Conservation (phyloP, 2,329 filamentous ascomycete genomes). For the Ophiocordyceps robertsii region DNA sequence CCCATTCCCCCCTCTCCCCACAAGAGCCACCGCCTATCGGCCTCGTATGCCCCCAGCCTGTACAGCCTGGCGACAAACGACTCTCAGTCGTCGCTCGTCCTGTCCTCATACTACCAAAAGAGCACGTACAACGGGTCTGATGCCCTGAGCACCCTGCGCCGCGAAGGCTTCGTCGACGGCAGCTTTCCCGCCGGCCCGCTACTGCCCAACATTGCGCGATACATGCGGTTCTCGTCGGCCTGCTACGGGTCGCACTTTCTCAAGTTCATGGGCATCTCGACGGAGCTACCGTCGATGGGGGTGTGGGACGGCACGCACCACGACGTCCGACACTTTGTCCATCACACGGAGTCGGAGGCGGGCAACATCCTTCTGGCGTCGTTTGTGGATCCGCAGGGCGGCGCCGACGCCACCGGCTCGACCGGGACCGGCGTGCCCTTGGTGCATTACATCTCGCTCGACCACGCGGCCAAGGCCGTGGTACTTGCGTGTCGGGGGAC, state of each 20-base stretch:
- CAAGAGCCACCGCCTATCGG: slow-evolving; percentile 10
- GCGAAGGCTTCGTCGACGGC: slow-evolving; percentile 40
- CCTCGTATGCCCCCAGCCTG: slow-evolving; percentile 35
- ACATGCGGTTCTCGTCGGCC: slow-evolving; percentile 54
- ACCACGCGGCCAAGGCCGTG: slow-evolving; percentile 58
- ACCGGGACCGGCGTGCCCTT: slow-evolving; percentile 55
- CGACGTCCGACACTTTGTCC: slow-evolving; percentile 49
- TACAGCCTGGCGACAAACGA: slow-evolving; percentile 46
- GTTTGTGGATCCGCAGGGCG: slow-evolving; percentile 56
- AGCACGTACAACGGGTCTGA: slow-evolving; percentile 34
- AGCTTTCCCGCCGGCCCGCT: slow-evolving; percentile 48
- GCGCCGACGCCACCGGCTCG: slow-evolving; percentile 49
- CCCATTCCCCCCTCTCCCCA: slow-evolving; percentile 10
- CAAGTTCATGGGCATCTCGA: slow-evolving; percentile 46
- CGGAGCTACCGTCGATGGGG: slow-evolving; percentile 29
- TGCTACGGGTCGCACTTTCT: slow-evolving; percentile 53
- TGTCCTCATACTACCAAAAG: slow-evolving; percentile 34
- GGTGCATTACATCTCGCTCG: slow-evolving; percentile 60
- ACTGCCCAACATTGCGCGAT: slow-evolving; percentile 47
- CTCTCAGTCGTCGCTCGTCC: slow-evolving; percentile 38
- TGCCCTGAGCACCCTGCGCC: slow-evolving; percentile 33
- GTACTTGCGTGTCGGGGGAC: slow-evolving; percentile 63
- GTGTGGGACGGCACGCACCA: slow-evolving; percentile 37
- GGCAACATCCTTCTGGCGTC: slow-evolving; percentile 53
- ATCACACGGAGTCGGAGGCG: slow-evolving; percentile 44